Base-by-base conservation (phyloP, 129 eudicot genomes). In the Lonicera japonica region DNA sequence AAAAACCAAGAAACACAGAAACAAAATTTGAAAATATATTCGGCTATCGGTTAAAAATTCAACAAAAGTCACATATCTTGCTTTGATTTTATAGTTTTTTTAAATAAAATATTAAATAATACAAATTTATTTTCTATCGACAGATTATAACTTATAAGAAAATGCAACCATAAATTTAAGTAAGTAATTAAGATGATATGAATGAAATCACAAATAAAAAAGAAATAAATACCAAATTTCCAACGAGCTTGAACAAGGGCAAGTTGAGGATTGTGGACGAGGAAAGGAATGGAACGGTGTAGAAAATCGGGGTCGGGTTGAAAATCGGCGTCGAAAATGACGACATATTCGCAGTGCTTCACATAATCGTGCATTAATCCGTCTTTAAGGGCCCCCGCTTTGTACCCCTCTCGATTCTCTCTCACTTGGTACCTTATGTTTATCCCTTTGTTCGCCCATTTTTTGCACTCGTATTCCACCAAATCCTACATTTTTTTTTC, bases 231-330 rank as follows among this genome's bases (percentile, higher is more conserved):
- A 77, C 77, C 77, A 29, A 65, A 77, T 66, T 71, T 77, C 82
- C 82, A 77, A 5, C 82, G 77, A 43, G 82, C 74, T 25, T 77
- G 82, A 61, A 77, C 77, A 41, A 77, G 82, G 45, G 53, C 77
- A 14, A 71, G 56, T 23, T 77, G 39, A 6, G 82, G 82, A 21
- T 77, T 77, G 70, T 77, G 82, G 5, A 66, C 58, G 1, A 77
- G 67, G 38, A 71, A 77, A 10, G 84, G 84, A 16, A 79, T 66
- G 17, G 84, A 73, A 11, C 46, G 64, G 73, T 70, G 36, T 0
- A 79, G 70, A 19, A 69, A 79, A 65, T 79, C 84, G 24, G 80
- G 77, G 24, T 73, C 76, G 5, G 84, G 84, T 40, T 79, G 84
- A 38, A 79, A 79, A 66, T 79, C 84, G 0, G 84, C 84, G 50